Evolutionary conservation across 2,329 filamentous ascomycete species (phyloP), one percentile per base, ranked within the genome.

Genomic region (Biscogniauxia marginata): DNA sequence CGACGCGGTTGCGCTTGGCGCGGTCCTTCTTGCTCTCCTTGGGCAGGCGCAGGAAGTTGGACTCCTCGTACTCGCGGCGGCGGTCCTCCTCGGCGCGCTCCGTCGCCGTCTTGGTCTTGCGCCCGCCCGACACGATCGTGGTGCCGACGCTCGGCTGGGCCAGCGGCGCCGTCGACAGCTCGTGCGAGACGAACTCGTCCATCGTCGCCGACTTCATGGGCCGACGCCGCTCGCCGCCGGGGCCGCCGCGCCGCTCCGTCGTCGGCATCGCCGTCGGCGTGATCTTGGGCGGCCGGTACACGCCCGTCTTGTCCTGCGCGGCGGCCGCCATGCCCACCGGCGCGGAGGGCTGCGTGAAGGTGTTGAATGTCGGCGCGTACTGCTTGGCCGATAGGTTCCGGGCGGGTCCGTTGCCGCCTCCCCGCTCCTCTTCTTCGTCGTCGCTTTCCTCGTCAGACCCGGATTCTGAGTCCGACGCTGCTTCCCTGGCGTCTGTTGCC

Each of bases 121-220:
- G 85, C 30, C 95, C 95, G 50, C 89, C 87, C 49, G 86, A 80
- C 4, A 88, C 80, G 65, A 97, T 96, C 18, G 90, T 96, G 55
- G 90, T 95, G 58, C 95, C 96, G 66, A 99, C 96, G 64, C 89
- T 96, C 53, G 93, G 92, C 71, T 96, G 84, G 1, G 92, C 90
- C 56, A 91, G 75, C 1, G 95, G 95, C 2, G 91, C 91, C 5
- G 82, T 75, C 0, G 91, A 93, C 57, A 98, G 81, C 73, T 99
- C 95, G 18, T 89, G 86, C 50, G 83, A 85, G 61, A 99, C 85
- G 67, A 96, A 99, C 69, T 98, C 93, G 69, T 98, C 93, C 69
- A 99, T 86, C 0, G 92, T 91, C 48, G 87, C 86, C 0, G 93
- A 96, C 69, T 90, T 90, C 59, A 84, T 80, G 2, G 85, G 83